Conservation (phyloP, 768 basidiomycete genomes). For the Kwoniella botswanensis region DNA sequence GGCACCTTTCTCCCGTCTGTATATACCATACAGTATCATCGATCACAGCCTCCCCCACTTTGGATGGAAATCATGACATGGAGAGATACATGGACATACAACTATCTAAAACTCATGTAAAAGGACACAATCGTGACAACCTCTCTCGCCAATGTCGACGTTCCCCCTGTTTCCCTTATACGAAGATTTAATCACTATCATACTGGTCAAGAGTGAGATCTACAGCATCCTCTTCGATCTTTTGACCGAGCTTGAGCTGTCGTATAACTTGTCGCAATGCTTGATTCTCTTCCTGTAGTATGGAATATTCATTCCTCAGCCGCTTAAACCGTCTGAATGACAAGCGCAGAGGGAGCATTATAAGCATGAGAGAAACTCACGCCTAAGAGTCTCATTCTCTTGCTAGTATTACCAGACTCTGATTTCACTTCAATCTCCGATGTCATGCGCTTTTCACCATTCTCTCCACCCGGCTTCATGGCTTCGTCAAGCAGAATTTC, state of each 20-base stretch:
- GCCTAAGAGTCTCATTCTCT: neutral
- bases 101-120: neutral
- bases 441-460: neutral
- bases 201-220: constrained; percentile 4
- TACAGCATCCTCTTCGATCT: neutral
- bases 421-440: neutral
- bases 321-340: too few relatives aligned
- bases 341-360: neutral
- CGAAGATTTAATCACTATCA: neutral
- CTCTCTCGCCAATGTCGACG: too few relatives aligned
- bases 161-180: neutral
- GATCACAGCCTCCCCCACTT: neutral
- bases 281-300: constrained; percentile 4
- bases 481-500: neutral
- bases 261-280: neutral
- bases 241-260: neutral
- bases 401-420: neutral
- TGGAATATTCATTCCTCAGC: too few relatives aligned
- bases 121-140: too few relatives aligned
- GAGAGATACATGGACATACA: neutral
- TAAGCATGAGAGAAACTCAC: neutral
- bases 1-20: neutral
- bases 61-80: too few relatives aligned
- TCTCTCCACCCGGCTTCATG: neutral
- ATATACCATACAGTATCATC: neutral